Base-by-base conservation (phyloP, 352 stramenopile species). In the Globisporangium paroecandrum region DNA sequence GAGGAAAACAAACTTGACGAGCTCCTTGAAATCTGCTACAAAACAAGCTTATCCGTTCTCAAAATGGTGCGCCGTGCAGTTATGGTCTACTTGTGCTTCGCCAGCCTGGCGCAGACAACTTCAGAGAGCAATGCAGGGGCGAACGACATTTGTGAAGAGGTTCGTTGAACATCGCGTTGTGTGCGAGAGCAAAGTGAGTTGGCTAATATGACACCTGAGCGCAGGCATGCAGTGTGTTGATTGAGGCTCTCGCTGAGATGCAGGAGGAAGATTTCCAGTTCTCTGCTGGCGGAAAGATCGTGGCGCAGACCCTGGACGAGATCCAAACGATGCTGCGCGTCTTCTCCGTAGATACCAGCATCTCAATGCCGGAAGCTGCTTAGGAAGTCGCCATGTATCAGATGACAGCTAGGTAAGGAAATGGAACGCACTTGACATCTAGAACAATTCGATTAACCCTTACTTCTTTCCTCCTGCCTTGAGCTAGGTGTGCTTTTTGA, bases 381-480 rank as follows among this genome's bases (percentile, higher is more conserved):
- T 3, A 47, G 9, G 4, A 61, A 25, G 38, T 61, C 29, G 20
- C 20, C 20, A 29, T 61, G 8, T 46, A 61, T 13, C 53, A 36
- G 13, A 22, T 41, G 13, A 38, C 25, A 61, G 1, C 32, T n/a
- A 4, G 25, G 20, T 25, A 49, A 10, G 20, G 9, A 38, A 7
- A 25, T 20, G 25, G 10, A 61, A 43, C 22, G 41, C 56, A n/a
- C 56, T 22, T 29, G 56, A 47, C 56, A 61, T 61, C 56, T 61
- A 61, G 56, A 32, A 47, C 56, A 61, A 47, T 47, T 61, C 27
- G 56, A 61, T 61, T 47, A 47, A 61, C 56, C 56, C 56, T 61
- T 47, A 61, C 56, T 61, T 27, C 32, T 60, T 43, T 43, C 25
- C 38, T 61, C 49, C 20, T 61, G 20, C 32, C n/a, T 47, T 36